These are phyloP conservation scores for Pistacia atlantica DNA, from an alignment of 345 rosid species.

Conservation along the genomic window DNA sequence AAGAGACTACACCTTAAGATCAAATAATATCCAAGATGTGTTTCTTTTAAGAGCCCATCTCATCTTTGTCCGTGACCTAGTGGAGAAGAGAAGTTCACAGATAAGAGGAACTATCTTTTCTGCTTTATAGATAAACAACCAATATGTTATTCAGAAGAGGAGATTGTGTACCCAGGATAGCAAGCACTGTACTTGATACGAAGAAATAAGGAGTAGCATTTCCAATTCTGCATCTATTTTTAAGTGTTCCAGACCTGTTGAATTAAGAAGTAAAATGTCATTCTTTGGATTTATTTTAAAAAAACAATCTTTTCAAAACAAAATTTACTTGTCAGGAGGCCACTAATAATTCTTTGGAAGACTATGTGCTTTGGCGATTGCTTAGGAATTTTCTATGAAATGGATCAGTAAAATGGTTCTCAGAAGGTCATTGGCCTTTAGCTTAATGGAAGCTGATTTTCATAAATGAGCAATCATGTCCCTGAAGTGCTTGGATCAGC, in stretches of 20 bases:
- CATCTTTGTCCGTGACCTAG: background rate
- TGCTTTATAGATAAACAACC: too few relatives aligned
- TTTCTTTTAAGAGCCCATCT: background rate
- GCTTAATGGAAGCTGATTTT: conserved; percentile 4
- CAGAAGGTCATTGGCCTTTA: background rate
- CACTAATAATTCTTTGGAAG: too few relatives aligned
- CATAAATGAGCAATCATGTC: background rate
- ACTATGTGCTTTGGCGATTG: background rate
- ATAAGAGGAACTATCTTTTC: too few relatives aligned
- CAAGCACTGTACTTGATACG: background rate
- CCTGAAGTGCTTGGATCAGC: too few relatives aligned
- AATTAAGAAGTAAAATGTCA: background rate
- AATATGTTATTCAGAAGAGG: too few relatives aligned
- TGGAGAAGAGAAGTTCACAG: background rate
- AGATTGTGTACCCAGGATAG: too few relatives aligned
- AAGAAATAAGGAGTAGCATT: too few relatives aligned
- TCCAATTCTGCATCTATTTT: too few relatives aligned
- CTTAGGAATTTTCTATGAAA: background rate
- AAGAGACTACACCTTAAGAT: background rate
- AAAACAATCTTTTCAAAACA: background rate
- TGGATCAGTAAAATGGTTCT: background rate
- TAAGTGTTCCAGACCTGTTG: too few relatives aligned
- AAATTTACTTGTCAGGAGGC: background rate
- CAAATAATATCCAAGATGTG: background rate
- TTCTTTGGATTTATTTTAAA: background rate